Evolutionary conservation across 768 basidiomycete species (phyloP).

Genomic region (Amanita inopinata): DNA sequence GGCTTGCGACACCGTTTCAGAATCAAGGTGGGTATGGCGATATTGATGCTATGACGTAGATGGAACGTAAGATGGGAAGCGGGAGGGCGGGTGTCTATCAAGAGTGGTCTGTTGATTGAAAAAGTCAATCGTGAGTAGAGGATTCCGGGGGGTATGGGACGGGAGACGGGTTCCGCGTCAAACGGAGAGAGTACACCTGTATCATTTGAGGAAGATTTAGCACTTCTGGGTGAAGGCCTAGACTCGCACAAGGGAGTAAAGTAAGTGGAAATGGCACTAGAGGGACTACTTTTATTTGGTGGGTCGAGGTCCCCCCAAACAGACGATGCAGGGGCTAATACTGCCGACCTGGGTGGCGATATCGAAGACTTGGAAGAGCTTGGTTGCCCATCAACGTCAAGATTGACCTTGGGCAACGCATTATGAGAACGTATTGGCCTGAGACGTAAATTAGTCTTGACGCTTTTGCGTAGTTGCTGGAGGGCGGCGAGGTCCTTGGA

Average conservation of each 20-base stretch:
- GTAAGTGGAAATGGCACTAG: slow-evolving; percentile 34
- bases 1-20: slow-evolving; percentile 76
- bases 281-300: slow-evolving; percentile 34
- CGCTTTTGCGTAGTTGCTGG: slow-evolving; percentile 57
- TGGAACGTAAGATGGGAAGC: slow-evolving; percentile 55
- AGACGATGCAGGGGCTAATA: slow-evolving; percentile 14
- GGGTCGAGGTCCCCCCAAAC: slow-evolving; percentile 20
- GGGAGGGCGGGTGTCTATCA: slow-evolving; percentile 77
- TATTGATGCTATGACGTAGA: slow-evolving; percentile 64
- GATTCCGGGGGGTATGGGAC: slow-evolving; percentile 23
- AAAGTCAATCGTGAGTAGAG: slow-evolving; percentile 19
- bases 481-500: slow-evolving; percentile 59
- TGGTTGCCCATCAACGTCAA: slow-evolving; percentile 19
- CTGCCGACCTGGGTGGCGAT: slow-evolving; percentile 10
- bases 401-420: slow-evolving; percentile 36
- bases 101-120: slow-evolving; percentile 15
- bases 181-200: slow-evolving; percentile 31
- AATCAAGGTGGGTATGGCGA: slow-evolving; percentile 85
- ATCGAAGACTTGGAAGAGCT: slow-evolving; percentile 15
- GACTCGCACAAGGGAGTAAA: slow-evolving; percentile 39
- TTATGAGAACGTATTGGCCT: slow-evolving; percentile 62
- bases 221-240: slow-evolving; percentile 9
- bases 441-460: slow-evolving; percentile 69
- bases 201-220: slow-evolving; percentile 16
- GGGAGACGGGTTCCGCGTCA: slow-evolving; percentile 19